A percentile compares a stretch with the other conserved stretches of the same genome.
Evolutionary conservation across 495 filamentous ascomycete species (phyloP).

Genomic region (Trichocladium antarcticum): DNA sequence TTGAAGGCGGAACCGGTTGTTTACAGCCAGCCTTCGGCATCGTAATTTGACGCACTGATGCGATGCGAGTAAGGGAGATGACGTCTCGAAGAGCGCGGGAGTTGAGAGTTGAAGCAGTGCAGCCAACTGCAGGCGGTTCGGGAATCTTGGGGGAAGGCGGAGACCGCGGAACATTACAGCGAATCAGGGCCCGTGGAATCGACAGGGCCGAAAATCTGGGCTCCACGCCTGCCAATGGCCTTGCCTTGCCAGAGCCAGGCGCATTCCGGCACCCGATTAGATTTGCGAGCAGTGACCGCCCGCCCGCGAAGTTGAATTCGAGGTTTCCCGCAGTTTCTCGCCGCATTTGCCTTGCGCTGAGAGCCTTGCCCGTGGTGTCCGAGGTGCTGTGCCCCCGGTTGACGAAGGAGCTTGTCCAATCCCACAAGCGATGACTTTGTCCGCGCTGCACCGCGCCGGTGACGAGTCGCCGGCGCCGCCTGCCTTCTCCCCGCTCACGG

Average conservation of each 20-base stretch:
- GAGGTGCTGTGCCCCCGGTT: conserved; percentile 4
- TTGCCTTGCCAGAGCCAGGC: not conserved
- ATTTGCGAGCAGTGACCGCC: no score
- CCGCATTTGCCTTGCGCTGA: not conserved
- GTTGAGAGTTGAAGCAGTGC: not conserved
- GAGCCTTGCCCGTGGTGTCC: conserved; percentile 6
- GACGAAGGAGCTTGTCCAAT: conserved; percentile 29
- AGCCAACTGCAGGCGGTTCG: not conserved
- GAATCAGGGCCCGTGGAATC: not conserved
- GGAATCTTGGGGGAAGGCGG: not conserved
- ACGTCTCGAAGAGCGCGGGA: no score
- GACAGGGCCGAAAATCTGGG: conserved; percentile 11
- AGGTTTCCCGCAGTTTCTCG: not conserved
- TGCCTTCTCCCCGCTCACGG: conserved; percentile 28
- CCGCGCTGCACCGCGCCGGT: conserved; percentile 17
- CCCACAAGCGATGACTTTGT: conserved; percentile 31
- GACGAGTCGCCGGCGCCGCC: conserved; percentile 25
- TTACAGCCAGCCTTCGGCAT: no score
- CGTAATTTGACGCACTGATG: no score
- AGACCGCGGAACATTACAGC: not conserved
- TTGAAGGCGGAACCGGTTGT: no score
- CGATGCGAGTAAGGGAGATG: no score
- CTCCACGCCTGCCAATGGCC: conserved; percentile 2
- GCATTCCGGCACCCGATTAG: conserved; percentile 14
- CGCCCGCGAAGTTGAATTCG: not conserved